Evolutionary conservation across 139 green algal genomes (phyloP).

Genomic region (Haematococcus lacustris): DNA sequence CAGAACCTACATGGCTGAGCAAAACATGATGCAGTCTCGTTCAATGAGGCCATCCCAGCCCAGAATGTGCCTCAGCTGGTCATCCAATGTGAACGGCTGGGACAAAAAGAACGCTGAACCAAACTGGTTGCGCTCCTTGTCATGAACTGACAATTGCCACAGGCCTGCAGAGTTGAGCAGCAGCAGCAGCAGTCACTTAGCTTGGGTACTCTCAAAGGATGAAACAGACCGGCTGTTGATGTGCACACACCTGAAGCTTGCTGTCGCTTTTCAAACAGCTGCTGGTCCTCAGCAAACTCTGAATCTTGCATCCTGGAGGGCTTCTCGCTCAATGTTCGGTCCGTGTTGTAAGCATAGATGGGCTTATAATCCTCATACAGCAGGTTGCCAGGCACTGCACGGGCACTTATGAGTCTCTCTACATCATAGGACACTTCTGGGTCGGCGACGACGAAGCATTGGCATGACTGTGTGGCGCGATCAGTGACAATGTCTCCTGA

Average conservation of each 20-base stretch:
- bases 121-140: slow-evolving; percentile 1
- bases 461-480: neutral
- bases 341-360: slow-evolving; percentile 1
- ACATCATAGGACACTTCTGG: neutral
- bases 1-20: neutral
- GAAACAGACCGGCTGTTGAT: neutral
- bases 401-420: neutral
- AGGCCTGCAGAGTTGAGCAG: neutral
- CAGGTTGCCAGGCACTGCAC: neutral
- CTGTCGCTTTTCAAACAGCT: neutral
- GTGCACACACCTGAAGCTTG: neutral
- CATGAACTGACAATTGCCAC: neutral
- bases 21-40: neutral
- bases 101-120: neutral
- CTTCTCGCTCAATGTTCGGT: neutral
- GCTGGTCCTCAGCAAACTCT: slow-evolving; percentile 1
- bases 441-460: slow-evolving; percentile 1
- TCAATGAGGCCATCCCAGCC: neutral
- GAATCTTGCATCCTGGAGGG: neutral
- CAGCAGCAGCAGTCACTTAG: too few species aligned
- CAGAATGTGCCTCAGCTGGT: neutral
- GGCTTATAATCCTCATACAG: neutral
- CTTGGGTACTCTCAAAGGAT: neutral
- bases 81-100: neutral
- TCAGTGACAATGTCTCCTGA: too few species aligned